Conservation (phyloP, 352 stramenopile genomes). For the Globisporangium acanthophoron region DNA sequence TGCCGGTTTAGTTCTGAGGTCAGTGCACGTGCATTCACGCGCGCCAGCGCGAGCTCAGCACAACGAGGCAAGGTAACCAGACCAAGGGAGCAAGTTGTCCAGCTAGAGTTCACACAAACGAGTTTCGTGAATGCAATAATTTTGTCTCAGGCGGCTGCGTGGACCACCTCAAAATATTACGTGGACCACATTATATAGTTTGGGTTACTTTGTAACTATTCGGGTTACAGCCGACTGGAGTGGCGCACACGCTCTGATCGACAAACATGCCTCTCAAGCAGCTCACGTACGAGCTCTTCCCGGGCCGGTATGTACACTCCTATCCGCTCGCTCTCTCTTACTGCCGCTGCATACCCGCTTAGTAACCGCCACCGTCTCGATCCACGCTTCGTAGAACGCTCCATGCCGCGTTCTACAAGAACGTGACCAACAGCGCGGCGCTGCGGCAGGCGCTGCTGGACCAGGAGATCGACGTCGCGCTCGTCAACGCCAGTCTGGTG, state of each 20-base stretch:
- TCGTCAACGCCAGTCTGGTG: slow-evolving; percentile 75
- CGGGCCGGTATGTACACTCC: slow-evolving; percentile 29
- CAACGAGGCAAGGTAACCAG: too few relatives aligned
- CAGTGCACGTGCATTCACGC: too few relatives aligned
- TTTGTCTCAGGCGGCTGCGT: neutral
- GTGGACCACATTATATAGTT: too few relatives aligned
- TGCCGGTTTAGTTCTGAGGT: too few relatives aligned
- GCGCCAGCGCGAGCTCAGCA: too few relatives aligned
- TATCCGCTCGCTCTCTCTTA: too few relatives aligned
- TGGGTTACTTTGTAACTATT: too few relatives aligned
- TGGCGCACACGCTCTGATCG: slow-evolving; percentile 4
- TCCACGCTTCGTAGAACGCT: slow-evolving; percentile 36
- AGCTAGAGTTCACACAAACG: too few relatives aligned
- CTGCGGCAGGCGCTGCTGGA: slow-evolving; percentile 54
- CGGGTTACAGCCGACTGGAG: neutral
- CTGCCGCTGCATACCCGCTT: neutral
- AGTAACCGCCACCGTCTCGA: neutral
- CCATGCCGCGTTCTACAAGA: slow-evolving; percentile 62
- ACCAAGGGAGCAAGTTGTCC: too few relatives aligned
- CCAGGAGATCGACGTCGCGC: slow-evolving; percentile 61
- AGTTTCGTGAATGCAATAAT: too few relatives aligned
- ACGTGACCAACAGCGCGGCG: slow-evolving; percentile 61
- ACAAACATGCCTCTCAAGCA: slow-evolving; percentile 28
- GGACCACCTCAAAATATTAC: neutral
- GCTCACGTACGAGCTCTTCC: slow-evolving; percentile 63